Base-by-base conservation (phyloP, 2,329 filamentous ascomycete genomes). In the Botryosphaeria agaves region DNA sequence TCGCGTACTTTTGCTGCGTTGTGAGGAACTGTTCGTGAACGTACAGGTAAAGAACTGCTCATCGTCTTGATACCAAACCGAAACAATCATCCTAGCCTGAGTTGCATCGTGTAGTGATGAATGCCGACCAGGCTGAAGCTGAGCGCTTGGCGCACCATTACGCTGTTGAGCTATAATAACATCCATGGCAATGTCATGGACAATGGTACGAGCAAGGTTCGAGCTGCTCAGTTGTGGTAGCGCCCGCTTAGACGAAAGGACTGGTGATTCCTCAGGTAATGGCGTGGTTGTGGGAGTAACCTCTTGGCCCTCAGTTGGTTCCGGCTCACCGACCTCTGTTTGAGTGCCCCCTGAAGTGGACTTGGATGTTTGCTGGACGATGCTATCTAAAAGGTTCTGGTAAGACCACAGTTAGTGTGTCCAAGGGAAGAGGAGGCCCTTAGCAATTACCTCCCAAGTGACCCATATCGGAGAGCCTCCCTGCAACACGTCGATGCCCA, bases 11-110 rank as follows among this genome's bases (percentile, higher is more conserved):
- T 24, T 30, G 7, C 21, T 32, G 18, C 18, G 36, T 38, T 14
- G 39, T 28, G 14, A 23, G 28, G 41, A 41, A 11, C 69, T 64
- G 36, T 64, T 72, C 7, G 77, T 84, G 36, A 85, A 84, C 0
- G 76, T 81, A 34, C 84, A 55, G 2, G 76, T 83, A 45, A 73
- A 84, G 49, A 76, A 83, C 7, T 64, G 69, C 39, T 74, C 66
- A 14, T 65, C 62, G 25, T 78, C 69, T 23, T 77, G 68, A n/a
- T 68, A 59, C 74, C 77, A 85, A 5, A 80, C 67, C 1, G 73
- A 78, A 14, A 84, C 69, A 28, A 83, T 80, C 74, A 84, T 80
- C 38, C 75, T 76, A 14, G 78, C 74, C 37, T 69, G 69, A 0
- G 70, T 49, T 18, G 62, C 53, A 23, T 58, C 16, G n/a, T 18